phyloP scores from a whole-genome alignment of 2,329 filamentous ascomycete species.

The Thielaviopsis punctulata region DNA sequence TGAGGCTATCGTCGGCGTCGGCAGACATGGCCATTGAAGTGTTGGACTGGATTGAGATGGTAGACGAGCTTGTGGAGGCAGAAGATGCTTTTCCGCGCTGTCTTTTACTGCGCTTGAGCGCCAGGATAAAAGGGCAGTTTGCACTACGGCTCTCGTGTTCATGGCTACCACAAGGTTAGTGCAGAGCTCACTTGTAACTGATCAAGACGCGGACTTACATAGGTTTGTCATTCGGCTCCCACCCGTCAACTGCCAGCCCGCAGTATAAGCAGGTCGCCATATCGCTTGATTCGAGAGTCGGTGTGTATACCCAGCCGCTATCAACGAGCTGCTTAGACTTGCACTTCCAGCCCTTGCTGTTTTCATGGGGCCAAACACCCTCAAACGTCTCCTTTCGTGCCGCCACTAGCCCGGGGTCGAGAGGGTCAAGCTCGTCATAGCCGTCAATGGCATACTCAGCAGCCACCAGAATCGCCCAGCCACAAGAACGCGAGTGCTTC shows the following conservation, averaged over 20 bases:
- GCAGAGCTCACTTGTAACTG: not conserved
- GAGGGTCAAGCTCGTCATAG: constrained; percentile 55
- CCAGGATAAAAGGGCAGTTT: constrained; percentile 65
- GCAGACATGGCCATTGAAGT: constrained; percentile 22
- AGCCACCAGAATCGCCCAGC: constrained; percentile 62
- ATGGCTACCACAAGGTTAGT: constrained; percentile 37
- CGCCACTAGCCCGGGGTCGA: constrained; percentile 49
- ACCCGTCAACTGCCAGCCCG: constrained; percentile 74
- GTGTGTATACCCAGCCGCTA: constrained; percentile 88
- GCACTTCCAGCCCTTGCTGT: constrained; percentile 75
- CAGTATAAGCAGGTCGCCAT: constrained; percentile 88
- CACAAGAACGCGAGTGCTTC: constrained; percentile 64
- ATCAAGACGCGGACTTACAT: constrained; percentile 34
- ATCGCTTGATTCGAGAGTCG: constrained; percentile 66
- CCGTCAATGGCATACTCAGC: constrained; percentile 45
- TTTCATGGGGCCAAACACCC: constrained; percentile 77
- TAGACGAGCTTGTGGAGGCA: constrained; percentile 50
- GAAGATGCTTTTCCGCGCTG: constrained; percentile 35
- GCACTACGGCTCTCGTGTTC: constrained; percentile 71
- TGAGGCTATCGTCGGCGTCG: constrained; percentile 39
- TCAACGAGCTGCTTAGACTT: constrained; percentile 83
- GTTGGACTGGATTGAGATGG: constrained; percentile 42
- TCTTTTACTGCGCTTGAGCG: constrained; percentile 44
- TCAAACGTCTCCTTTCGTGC: constrained; percentile 72
- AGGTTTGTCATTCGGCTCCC: constrained; percentile 86